phyloP scores from a whole-genome alignment of 2,329 filamentous ascomycete species.

The Nemania abortiva region DNA sequence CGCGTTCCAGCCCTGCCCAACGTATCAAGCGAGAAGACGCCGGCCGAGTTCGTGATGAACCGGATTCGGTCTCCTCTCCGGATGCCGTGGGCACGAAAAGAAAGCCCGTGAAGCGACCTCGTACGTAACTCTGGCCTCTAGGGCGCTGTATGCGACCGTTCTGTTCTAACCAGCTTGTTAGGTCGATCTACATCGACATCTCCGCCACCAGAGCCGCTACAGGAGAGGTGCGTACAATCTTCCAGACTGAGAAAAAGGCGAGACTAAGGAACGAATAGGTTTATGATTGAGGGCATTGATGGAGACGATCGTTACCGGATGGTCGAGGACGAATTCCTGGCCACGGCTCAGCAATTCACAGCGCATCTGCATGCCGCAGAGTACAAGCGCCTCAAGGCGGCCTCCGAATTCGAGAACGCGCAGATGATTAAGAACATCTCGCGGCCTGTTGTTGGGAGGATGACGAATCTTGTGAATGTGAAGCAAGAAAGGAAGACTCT shows the following conservation, averaged over 20 bases:
- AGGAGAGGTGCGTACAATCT: slow-evolving; percentile 57
- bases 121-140: slow-evolving; percentile 6
- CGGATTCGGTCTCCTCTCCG: slow-evolving; percentile 29
- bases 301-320: slow-evolving; percentile 82
- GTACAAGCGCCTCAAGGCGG: slow-evolving; percentile 74
- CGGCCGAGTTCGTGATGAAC: slow-evolving; percentile 25
- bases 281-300: slow-evolving; percentile 73
- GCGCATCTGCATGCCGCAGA: slow-evolving; percentile 82
- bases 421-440: slow-evolving; percentile 64
- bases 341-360: slow-evolving; percentile 76
- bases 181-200: slow-evolving; percentile 62
- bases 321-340: slow-evolving; percentile 84
- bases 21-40: slow-evolving; percentile 32
- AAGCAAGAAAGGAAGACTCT: slow-evolving; percentile 54
- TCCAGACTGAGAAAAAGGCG: neutral
- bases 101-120: slow-evolving; percentile 31
- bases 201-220: slow-evolving; percentile 62
- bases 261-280: slow-evolving; percentile 54
- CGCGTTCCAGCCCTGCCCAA: slow-evolving; percentile 37
- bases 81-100: slow-evolving; percentile 20
- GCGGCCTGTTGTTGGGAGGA: slow-evolving; percentile 61
- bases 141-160: neutral
- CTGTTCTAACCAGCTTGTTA: slow-evolving; percentile 32
- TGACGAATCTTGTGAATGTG: slow-evolving; percentile 53
- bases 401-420: slow-evolving; percentile 66